A percentile compares a stretch with the other conserved stretches of the same genome.
phyloP scores from a whole-genome alignment of 2,329 filamentous ascomycete genomes.

The Phialophora macrospora region DNA sequence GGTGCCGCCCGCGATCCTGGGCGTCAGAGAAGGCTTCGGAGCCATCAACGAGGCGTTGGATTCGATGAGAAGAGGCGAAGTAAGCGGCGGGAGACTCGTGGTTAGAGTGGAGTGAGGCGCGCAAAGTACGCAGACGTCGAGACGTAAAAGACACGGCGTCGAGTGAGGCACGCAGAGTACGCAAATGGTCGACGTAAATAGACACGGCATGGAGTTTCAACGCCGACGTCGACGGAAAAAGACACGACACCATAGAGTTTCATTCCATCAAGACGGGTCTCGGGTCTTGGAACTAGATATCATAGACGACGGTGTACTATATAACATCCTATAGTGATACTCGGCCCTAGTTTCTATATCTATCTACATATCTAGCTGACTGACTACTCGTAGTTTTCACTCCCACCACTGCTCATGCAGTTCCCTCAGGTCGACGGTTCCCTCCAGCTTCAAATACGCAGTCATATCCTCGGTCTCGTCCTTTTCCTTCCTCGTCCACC shows the following conservation, averaged over 20 bases:
- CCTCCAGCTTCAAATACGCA: constrained; percentile 28
- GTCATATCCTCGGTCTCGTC: constrained; percentile 31
- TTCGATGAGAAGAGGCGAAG: constrained; percentile 66
- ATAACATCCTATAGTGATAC: background rate
- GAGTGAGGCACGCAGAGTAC: no score
- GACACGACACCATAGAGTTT: no score
- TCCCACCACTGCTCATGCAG: constrained; percentile 36
- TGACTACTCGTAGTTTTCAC: no score
- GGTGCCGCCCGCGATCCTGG: constrained; percentile 68
- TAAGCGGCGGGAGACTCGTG: constrained; percentile 72
- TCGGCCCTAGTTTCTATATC: background rate
- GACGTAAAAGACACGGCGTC: no score
- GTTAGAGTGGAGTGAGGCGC: constrained; percentile 46
- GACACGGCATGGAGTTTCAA: no score
- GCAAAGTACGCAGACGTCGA: no score
- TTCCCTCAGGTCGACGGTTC: constrained; percentile 27
- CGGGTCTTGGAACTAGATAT: background rate
- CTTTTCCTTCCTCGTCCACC: constrained; percentile 32
- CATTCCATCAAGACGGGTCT: background rate
- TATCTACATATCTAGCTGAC: background rate
- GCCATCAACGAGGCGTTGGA: constrained; percentile 72
- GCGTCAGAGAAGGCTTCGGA: constrained; percentile 64
- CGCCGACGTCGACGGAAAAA: background rate
- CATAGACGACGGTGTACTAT: background rate
- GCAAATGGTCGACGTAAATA: no score